These are phyloP conservation scores for Skeletonema tropicum DNA, from an alignment of 108 stramenopile species.

Conservation along the genomic window DNA sequence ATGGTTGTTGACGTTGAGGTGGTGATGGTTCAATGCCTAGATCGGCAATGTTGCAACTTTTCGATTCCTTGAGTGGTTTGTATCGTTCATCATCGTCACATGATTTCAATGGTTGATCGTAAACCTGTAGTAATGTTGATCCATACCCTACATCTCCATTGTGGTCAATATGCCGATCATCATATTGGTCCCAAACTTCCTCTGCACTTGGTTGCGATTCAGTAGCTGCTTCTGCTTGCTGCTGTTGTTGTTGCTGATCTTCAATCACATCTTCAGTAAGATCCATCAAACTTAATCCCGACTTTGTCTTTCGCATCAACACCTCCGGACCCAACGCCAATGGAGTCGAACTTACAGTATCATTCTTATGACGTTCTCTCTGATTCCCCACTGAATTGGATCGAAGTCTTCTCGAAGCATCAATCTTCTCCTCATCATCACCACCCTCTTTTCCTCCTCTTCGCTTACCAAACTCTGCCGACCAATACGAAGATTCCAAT, in stretches of 20 bases:
- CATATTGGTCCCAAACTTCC: not conserved
- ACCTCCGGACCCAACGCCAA: not conserved
- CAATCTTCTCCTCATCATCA: not conserved
- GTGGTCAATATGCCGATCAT: not conserved
- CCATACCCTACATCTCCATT: conserved; percentile 12
- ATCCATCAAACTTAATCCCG: conserved; percentile 26
- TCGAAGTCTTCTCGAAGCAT: not conserved
- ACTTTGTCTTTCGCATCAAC: not conserved
- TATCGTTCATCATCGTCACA: not conserved
- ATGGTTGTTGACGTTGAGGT: not conserved
- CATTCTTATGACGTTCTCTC: not conserved
- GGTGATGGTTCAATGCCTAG: not conserved
- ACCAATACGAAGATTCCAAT: not conserved
- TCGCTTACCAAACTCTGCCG: not conserved
- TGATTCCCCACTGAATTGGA: conserved; percentile 22
- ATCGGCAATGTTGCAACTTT: not conserved
- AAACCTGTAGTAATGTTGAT: not conserved
- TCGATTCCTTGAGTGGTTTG: not conserved
- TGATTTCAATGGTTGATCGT: conserved; percentile 2
- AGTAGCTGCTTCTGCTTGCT: not conserved
- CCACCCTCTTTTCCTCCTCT: not conserved
- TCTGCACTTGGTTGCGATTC: not conserved
- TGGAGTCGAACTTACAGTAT: not conserved
- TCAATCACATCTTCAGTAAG: not conserved
- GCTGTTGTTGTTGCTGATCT: not conserved